These are phyloP conservation scores for Nakazawaea molendinolei DNA, from an alignment of 805 yeast genomes.

Conservation along the genomic window DNA sequence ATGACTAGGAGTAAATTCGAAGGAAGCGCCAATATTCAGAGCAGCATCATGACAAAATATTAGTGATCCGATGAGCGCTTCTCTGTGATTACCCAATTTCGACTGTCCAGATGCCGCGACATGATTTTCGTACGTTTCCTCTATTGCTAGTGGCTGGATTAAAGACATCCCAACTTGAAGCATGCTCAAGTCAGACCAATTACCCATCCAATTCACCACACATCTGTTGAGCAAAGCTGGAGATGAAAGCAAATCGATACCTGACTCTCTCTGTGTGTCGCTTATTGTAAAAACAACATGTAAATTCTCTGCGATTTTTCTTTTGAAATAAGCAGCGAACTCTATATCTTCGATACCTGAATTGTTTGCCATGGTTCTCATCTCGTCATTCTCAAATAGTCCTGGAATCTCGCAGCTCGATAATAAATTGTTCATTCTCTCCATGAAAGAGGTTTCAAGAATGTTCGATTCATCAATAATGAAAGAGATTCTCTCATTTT, in stretches of 20 bases:
- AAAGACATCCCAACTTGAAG: slow-evolving; percentile 37
- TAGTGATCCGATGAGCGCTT: slow-evolving; percentile 40
- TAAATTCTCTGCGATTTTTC: slow-evolving; percentile 59
- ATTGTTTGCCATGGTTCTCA: slow-evolving; percentile 38
- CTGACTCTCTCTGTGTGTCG: slow-evolving; percentile 35
- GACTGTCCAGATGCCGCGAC: slow-evolving; percentile 11
- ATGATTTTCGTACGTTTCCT: slow-evolving; percentile 18
- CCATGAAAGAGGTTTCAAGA: slow-evolving; percentile 71
- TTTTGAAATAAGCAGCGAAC: slow-evolving; percentile 65
- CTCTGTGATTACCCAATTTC: slow-evolving; percentile 26
- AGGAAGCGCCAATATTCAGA: slow-evolving; percentile 3
- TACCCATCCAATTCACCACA: slow-evolving; percentile 84
- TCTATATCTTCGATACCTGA: slow-evolving; percentile 63
- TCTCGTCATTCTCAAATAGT: slow-evolving; percentile 72
- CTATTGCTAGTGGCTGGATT: slow-evolving; percentile 33
- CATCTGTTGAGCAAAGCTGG: slow-evolving; percentile 90
- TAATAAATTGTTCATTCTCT: slow-evolving; percentile 85
- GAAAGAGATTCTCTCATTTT: slow-evolving; percentile 61
- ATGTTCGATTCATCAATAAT: slow-evolving; percentile 78
- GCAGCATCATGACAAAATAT: slow-evolving; percentile 37
- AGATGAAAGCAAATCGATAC: slow-evolving; percentile 64
- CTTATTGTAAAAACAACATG: slow-evolving; percentile 80
- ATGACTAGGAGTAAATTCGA: slow-evolving; percentile 42
- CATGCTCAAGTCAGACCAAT: slow-evolving; percentile 56
- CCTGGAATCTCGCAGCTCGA: slow-evolving; percentile 95